A percentile compares a stretch with the other conserved stretches of the same genome.
Evolutionary conservation across 768 basidiomycete species (phyloP).

Genomic region (Rhodosporidiobolus sp.): DNA sequence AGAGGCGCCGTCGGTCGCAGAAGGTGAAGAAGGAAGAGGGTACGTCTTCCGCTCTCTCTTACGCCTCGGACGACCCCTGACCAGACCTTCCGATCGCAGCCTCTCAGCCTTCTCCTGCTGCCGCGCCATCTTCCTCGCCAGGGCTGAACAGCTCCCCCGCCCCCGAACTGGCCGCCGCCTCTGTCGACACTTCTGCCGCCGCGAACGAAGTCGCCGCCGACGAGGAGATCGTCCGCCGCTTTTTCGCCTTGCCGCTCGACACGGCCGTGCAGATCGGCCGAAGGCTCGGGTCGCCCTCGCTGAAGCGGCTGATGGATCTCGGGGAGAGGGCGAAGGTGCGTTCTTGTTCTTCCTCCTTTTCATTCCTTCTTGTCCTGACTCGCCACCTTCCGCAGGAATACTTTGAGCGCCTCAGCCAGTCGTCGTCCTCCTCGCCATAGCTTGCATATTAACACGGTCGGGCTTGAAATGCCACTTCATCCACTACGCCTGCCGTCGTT

Average conservation of each 20-base stretch:
- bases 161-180: too few relatives aligned
- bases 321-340: slow-evolving; percentile 28
- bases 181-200: not conserved
- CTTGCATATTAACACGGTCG: not conserved
- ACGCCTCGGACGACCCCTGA: too few relatives aligned
- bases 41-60: too few relatives aligned
- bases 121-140: not conserved
- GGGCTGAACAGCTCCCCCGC: too few relatives aligned
- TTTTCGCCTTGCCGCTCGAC: slow-evolving; percentile 25
- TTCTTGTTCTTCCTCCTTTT: too few relatives aligned
- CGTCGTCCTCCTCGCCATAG: not conserved
- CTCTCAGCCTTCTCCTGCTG: too few relatives aligned
- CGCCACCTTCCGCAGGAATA: slow-evolving; percentile 7
- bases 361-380: not conserved
- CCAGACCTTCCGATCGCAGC: too few relatives aligned
- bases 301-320: slow-evolving; percentile 23
- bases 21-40: too few relatives aligned
- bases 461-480: not conserved
- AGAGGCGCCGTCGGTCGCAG: not conserved
- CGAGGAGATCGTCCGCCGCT: slow-evolving; percentile 20
- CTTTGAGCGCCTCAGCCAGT: slow-evolving; percentile 13
- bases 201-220: not conserved
- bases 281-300: slow-evolving; percentile 11
- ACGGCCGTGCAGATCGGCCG: slow-evolving; percentile 13
- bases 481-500: too few relatives aligned